These are phyloP conservation scores for Cicer judaicum DNA, from an alignment of 306 rosid genomes.

Conservation along the genomic window DNA sequence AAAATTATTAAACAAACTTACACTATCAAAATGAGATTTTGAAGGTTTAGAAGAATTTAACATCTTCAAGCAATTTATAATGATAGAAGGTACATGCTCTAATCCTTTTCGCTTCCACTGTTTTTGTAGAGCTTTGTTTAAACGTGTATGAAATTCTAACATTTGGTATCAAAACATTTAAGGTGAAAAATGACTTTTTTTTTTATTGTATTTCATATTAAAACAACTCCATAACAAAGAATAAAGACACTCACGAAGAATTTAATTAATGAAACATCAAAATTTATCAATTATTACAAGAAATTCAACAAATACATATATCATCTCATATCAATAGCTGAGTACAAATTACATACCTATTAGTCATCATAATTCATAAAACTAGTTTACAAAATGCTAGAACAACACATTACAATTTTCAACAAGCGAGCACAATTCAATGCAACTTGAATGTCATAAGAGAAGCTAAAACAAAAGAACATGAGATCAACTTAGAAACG, in stretches of 20 bases:
- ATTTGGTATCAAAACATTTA: too few relatives aligned
- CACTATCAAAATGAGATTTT: too few relatives aligned
- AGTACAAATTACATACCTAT: slow-evolving; percentile 37
- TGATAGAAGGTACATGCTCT: too few relatives aligned
- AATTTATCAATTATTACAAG: slow-evolving; percentile 11
- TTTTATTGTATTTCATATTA: too few relatives aligned
- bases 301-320: slow-evolving; percentile 29
- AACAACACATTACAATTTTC: slow-evolving; percentile 27
- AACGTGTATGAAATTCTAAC: too few relatives aligned
- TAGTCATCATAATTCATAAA: slow-evolving; percentile 30
- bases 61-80: too few relatives aligned
- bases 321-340: slow-evolving; percentile 25
- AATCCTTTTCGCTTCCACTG: too few relatives aligned
- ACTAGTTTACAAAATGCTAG: slow-evolving; percentile 35
- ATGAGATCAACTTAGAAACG: slow-evolving; percentile 42
- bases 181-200: too few relatives aligned
- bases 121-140: too few relatives aligned
- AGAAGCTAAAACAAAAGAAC: slow-evolving; percentile 55
- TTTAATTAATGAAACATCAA: slow-evolving; percentile 30
- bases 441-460: slow-evolving; percentile 43
- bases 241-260: not conserved
- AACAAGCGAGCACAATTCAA: slow-evolving; percentile 37
- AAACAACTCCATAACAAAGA: too few relatives aligned
- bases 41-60: too few relatives aligned
- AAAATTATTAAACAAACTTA: too few relatives aligned